Conservation (phyloP, 2,329 filamentous ascomycete species). For the Cordyceps farinosa region DNA sequence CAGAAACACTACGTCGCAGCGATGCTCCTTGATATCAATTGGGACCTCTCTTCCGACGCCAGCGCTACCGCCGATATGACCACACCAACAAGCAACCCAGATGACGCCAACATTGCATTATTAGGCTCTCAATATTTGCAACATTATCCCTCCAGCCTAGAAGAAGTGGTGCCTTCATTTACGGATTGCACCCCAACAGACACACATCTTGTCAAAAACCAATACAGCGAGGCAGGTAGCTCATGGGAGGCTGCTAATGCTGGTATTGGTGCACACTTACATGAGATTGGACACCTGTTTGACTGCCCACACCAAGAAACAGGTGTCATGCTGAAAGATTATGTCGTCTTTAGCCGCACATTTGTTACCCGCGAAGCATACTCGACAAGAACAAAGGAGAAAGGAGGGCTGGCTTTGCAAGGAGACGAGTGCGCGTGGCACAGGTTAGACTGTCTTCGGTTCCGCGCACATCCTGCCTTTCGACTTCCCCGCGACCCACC, state of each 20-base stretch:
- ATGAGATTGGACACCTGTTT: constrained; percentile 86
- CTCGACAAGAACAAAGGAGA: constrained; percentile 80
- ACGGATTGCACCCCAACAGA: constrained; percentile 88
- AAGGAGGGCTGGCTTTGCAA: constrained; percentile 69
- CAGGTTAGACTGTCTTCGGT: constrained; percentile 80
- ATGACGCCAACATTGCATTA: constrained; percentile 76
- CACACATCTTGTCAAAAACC: constrained; percentile 74
- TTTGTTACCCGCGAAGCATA: constrained; percentile 81
- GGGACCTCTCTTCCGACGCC: constrained; percentile 68
- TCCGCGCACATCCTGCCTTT: constrained; percentile 89
- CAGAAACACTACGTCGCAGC: constrained; percentile 88
- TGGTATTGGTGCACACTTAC: constrained; percentile 87
- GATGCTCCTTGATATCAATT: constrained; percentile 82
- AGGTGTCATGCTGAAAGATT: constrained; percentile 91
- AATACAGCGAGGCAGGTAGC: constrained; percentile 81
- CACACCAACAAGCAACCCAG: constrained; percentile 70
- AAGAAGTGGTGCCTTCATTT: constrained; percentile 87
- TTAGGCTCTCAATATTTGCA: constrained; percentile 92
- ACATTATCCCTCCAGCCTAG: constrained; percentile 82
- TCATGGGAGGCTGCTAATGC: constrained; percentile 96
- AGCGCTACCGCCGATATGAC: constrained; percentile 82
- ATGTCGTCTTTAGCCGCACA: constrained; percentile 76
- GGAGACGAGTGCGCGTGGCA: constrained; percentile 91
- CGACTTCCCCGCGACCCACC: constrained; percentile 71
- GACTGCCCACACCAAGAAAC: constrained; percentile 86